phyloP scores from a whole-genome alignment of 2,329 filamentous ascomycete genomes.

The Cadophora gregata region DNA sequence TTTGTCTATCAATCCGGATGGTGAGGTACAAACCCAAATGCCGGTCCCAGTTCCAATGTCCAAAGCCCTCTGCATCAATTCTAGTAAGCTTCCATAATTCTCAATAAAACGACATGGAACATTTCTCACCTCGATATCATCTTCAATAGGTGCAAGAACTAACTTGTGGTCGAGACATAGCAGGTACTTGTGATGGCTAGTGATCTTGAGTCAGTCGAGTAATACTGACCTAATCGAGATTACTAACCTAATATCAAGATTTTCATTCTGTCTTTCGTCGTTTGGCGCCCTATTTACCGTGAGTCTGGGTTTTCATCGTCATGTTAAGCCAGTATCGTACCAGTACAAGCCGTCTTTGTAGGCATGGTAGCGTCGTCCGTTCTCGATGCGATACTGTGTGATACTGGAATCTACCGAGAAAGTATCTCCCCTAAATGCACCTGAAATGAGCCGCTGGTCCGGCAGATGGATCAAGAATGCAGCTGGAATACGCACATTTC shows the following conservation, averaged over 20 bases:
- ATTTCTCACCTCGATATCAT: slow-evolving; percentile 34
- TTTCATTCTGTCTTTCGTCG: slow-evolving; percentile 42
- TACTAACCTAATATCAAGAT: slow-evolving; percentile 37
- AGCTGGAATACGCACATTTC: slow-evolving; percentile 17
- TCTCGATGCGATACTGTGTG: slow-evolving; percentile 46
- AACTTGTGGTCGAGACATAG: slow-evolving; percentile 37
- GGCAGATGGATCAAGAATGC: background rate
- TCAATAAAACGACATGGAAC: background rate
- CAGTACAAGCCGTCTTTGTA: slow-evolving; percentile 51
- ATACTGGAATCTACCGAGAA: slow-evolving; percentile 45
- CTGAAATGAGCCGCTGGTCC: background rate
- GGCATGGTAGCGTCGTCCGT: slow-evolving; percentile 56
- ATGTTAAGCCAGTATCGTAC: slow-evolving; percentile 20
- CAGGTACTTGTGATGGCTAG: slow-evolving; percentile 43
- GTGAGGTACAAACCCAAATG: slow-evolving; percentile 45
- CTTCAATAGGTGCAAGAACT: slow-evolving; percentile 42
- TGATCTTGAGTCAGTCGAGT: background rate
- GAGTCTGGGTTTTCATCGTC: background rate
- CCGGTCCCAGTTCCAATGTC: slow-evolving; percentile 53
- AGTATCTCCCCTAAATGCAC: slow-evolving; percentile 29
- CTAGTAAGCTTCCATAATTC: background rate
- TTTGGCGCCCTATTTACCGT: slow-evolving; percentile 39
- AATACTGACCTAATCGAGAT: background rate
- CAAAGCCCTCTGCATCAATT: slow-evolving; percentile 42
- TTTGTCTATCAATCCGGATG: background rate